Percentiles rank a stretch among this genome's conserved stretches.
These are phyloP conservation scores for Polychaeton citri DNA, from an alignment of 2,329 filamentous ascomycete species.

Conservation along the genomic window DNA sequence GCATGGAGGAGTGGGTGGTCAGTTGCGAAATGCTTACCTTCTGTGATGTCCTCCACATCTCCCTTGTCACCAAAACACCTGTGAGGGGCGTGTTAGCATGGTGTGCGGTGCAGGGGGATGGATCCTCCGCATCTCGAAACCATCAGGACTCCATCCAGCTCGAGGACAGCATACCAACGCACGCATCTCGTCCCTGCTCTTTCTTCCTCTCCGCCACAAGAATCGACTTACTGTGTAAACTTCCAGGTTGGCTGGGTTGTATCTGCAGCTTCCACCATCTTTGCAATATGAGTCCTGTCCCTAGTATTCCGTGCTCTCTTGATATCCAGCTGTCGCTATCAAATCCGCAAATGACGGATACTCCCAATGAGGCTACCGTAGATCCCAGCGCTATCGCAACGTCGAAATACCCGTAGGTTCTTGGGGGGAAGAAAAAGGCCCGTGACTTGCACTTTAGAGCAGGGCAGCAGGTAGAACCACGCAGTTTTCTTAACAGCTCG, in stretches of 20 bases:
- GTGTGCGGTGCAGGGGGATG: neutral
- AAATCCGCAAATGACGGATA: no score
- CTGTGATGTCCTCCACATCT: conserved; percentile 96
- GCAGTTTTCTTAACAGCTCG: no score
- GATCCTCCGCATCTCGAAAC: neutral
- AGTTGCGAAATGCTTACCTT: conserved; percentile 49
- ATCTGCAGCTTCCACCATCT: conserved; percentile 92
- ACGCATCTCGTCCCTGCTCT: neutral
- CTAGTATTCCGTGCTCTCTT: no score
- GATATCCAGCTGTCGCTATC: no score
- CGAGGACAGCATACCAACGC: neutral
- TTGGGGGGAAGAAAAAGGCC: no score
- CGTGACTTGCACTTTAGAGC: no score
- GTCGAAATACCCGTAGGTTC: no score
- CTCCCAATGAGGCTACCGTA: no score
- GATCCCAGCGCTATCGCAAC: no score
- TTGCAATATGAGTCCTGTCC: no score
- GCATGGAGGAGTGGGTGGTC: neutral
- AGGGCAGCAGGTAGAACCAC: no score
- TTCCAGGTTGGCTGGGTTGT: conserved; percentile 81
- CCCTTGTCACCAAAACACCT: conserved; percentile 99
- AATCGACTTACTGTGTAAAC: conserved; percentile 79
- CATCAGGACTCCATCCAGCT: neutral
- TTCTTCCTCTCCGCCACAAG: conserved; percentile 1
- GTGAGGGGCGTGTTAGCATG: conserved; percentile 16